These are phyloP conservation scores for Xylaria polymorpha DNA, from an alignment of 2,329 filamentous ascomycete genomes.

Conservation along the genomic window DNA sequence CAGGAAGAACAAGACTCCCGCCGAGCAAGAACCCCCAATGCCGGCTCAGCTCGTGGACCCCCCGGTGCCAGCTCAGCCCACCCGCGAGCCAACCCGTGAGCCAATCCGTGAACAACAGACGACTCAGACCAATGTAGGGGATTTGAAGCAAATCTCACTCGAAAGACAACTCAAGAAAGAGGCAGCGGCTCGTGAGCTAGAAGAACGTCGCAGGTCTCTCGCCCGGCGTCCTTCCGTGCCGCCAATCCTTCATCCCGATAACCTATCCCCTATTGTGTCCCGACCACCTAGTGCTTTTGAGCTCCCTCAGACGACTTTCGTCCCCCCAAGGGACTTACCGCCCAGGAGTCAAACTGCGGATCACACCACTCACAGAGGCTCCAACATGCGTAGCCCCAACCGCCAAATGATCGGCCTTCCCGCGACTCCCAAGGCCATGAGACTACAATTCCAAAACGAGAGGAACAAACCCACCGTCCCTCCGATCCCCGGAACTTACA, in stretches of 20 bases:
- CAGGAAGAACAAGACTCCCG: slow-evolving; percentile 49
- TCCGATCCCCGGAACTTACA: slow-evolving; percentile 62
- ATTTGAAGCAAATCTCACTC: slow-evolving; percentile 66
- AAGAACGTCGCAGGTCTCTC: slow-evolving; percentile 86
- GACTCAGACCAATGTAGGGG: slow-evolving; percentile 58
- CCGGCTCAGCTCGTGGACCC: slow-evolving; percentile 24
- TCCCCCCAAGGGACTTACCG: slow-evolving; percentile 58
- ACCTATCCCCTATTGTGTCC: slow-evolving; percentile 57
- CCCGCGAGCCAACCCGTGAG: slow-evolving; percentile 33
- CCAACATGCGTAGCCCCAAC: slow-evolving; percentile 59
- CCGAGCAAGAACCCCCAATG: slow-evolving; percentile 47
- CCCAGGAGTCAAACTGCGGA: slow-evolving; percentile 75
- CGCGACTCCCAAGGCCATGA: slow-evolving; percentile 91
- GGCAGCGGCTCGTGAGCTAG: slow-evolving; percentile 83
- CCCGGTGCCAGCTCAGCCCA: slow-evolving; percentile 28
- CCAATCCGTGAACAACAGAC: slow-evolving; percentile 37
- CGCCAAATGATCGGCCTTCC: slow-evolving; percentile 79
- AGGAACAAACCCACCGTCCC: slow-evolving; percentile 66
- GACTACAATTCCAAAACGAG: slow-evolving; percentile 75
- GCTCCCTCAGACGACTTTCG: slow-evolving; percentile 57
- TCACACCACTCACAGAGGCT: slow-evolving; percentile 60
- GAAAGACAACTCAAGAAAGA: slow-evolving; percentile 77
- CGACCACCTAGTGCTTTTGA: slow-evolving; percentile 55
- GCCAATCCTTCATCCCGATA: slow-evolving; percentile 78
- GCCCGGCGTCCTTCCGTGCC: slow-evolving; percentile 83